These are phyloP conservation scores for Nadsonia fulvescens DNA, from an alignment of 805 yeast species.

Conservation along the genomic window DNA sequence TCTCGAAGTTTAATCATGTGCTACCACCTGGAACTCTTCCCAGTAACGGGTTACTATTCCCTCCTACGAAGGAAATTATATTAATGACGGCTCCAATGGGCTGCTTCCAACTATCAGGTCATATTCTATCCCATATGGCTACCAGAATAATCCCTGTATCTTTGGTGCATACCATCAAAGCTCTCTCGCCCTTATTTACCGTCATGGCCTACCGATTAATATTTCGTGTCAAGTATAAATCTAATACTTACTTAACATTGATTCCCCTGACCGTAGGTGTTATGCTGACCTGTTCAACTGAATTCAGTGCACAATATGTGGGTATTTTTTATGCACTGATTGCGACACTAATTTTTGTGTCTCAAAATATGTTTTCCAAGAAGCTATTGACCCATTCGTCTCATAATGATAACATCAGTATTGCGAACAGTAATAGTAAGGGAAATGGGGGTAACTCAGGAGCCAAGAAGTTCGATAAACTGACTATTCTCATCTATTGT, in stretches of 20 bases:
- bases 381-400: slow-evolving; percentile 50
- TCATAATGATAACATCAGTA: too few species aligned
- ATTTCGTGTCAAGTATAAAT: slow-evolving; percentile 38
- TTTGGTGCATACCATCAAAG: slow-evolving; percentile 83
- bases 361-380: slow-evolving; percentile 76
- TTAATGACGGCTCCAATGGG: slow-evolving; percentile 76
- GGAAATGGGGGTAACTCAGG: slow-evolving; percentile 5
- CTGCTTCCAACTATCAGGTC: slow-evolving; percentile 80
- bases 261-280: slow-evolving; percentile 72
- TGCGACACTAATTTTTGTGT: slow-evolving; percentile 61
- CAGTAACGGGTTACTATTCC: slow-evolving; percentile 12
- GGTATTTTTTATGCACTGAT: slow-evolving; percentile 56
- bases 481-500: slow-evolving; percentile 66
- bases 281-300: slow-evolving; percentile 37
- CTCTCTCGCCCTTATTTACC: slow-evolving; percentile 76
- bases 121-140: slow-evolving; percentile 81
- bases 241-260: slow-evolving; percentile 59
- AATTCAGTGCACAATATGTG: slow-evolving; percentile 26
- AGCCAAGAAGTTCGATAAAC: slow-evolving; percentile 44
- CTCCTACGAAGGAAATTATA: slow-evolving; percentile 15
- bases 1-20: slow-evolving; percentile 16
- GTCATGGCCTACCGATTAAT: slow-evolving; percentile 57
- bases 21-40: slow-evolving; percentile 20
- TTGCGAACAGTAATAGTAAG: slow-evolving; percentile 7
- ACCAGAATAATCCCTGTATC: slow-evolving; percentile 87